Percentiles rank a stretch among this genome's conserved stretches.
phyloP scores from a whole-genome alignment of 192 early-diverging fungal genomes.

The Spinellus fusiger region DNA sequence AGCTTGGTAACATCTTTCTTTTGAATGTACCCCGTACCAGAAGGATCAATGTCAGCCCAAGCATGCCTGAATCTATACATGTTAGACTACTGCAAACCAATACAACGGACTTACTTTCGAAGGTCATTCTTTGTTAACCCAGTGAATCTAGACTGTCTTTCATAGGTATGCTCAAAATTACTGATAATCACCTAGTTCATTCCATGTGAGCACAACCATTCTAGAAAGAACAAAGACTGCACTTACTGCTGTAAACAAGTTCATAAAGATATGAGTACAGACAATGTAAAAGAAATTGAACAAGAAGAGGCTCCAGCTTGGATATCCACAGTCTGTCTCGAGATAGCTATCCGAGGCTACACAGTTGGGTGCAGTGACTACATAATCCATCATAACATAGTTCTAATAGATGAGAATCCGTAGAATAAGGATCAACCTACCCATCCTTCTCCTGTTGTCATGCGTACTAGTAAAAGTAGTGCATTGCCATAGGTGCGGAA shows the following conservation, averaged over 20 bases:
- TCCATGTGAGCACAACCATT: background rate
- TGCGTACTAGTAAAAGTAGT: constrained; percentile 40
- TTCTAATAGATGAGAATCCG: constrained; percentile 27
- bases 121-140: constrained; percentile 25
- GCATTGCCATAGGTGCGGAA: constrained; percentile 43
- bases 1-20: constrained; percentile 22
- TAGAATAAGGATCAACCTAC: background rate
- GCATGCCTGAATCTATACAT: constrained; percentile 26
- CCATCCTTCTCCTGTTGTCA: constrained; percentile 48
- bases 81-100: background rate
- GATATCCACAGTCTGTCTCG: constrained; percentile 47
- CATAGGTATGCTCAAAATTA: constrained; percentile 33
- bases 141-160: constrained; percentile 27
- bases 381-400: constrained; percentile 48
- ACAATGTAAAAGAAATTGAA: constrained; percentile 52
- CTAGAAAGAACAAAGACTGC: background rate
- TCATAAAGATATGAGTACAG: constrained; percentile 55
- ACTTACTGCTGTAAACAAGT: constrained; percentile 53
- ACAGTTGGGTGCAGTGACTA: constrained; percentile 42
- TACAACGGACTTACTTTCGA: constrained; percentile 19
- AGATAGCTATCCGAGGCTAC: constrained; percentile 36
- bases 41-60: constrained; percentile 30
- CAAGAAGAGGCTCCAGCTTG: constrained; percentile 44
- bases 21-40: constrained; percentile 26
- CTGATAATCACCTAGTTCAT: constrained; percentile 23